Base-by-base conservation (phyloP, 805 yeast genomes). In the Kodamaea nitidulidarum region DNA sequence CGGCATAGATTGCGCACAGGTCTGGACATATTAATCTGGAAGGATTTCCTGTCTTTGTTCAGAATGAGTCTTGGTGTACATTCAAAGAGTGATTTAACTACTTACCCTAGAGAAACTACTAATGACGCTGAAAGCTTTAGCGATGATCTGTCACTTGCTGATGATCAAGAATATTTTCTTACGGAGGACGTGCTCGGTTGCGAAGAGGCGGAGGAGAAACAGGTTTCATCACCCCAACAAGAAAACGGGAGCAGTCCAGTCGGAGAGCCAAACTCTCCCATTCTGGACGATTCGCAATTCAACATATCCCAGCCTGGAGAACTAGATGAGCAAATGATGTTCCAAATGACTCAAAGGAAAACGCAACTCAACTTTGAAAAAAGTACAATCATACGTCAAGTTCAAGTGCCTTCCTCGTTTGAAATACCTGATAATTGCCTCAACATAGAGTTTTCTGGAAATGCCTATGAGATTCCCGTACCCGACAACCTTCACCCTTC, bases 401-500 rank as follows among this genome's bases (percentile, higher is more conserved):
- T 41, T 10, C 49, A 51, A 32, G 43, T 48, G 11, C 49, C 52
- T 11, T 44, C 48, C 15, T 50, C 55, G 2, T 48, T 44, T 21
- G 43, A 46, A 7, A 16, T 10, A 15, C 22, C 29, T 16, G 28
- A 17, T 12, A 7, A 3, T 17, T 29, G 16, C 6, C 37, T 35
- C 14, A 16, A 34, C 26, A 11, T 39, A 7, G 6, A 16, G 15
- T 15, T 12, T 6, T 15, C n/a, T 11, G 41, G 30, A 1, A 15
- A 45, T 26, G 41, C 47, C 1, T 60, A 43, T 41, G 66, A 63
- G 31, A 45, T 52, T 4, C 21, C 31, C 1, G 31, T 52, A 1
- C 63, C 65, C 2, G 41, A 41, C 2, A 25, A 15, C 1, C 36
- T 64, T 6, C 21, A 32, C 1, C 58, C 52, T 14, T 22, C 35